Conservation (phyloP, 2,329 filamentous ascomycete genomes). For the Fusarium illudens region DNA sequence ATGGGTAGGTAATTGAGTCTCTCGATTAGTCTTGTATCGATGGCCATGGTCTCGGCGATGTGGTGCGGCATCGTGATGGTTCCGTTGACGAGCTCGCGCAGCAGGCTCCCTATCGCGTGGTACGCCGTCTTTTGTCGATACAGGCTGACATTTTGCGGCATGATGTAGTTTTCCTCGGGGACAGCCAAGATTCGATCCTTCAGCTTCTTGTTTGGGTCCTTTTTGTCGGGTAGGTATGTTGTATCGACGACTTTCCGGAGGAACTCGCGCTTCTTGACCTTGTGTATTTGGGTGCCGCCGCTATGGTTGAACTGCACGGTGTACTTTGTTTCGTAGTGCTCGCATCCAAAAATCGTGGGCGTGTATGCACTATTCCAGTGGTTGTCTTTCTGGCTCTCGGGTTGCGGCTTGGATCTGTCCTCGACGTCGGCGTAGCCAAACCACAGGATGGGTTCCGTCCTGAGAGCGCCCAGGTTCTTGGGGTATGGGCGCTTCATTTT, state of each 20-base stretch:
- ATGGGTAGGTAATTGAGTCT: conserved; percentile 36
- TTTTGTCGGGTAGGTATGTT: conserved; percentile 11
- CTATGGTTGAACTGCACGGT: conserved; percentile 37
- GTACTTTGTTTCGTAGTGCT: conserved; percentile 37
- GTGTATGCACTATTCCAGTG: conserved; percentile 38
- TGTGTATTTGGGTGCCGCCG: conserved; percentile 28
- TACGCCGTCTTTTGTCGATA: conserved; percentile 37
- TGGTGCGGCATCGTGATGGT: conserved; percentile 36
- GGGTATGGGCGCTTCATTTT: conserved; percentile 29
- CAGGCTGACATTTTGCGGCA: conserved; percentile 22
- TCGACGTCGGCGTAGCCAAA: conserved; percentile 38
- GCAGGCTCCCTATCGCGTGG: conserved; percentile 31
- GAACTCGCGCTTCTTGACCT: conserved; percentile 28
- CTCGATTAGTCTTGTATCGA: conserved; percentile 34
- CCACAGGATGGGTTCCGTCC: conserved; percentile 39
- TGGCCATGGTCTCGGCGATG: conserved; percentile 26
- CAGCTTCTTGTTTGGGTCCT: conserved; percentile 27
- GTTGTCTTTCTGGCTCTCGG: conserved; percentile 1
- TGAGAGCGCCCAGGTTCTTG: conserved; percentile 33
- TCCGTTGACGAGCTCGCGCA: conserved; percentile 35
- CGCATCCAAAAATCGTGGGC: conserved; percentile 39
- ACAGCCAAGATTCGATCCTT: conserved; percentile 31
- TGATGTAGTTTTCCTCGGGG: conserved; percentile 32
- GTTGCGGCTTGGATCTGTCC: conserved; percentile 26
- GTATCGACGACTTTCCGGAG: conserved; percentile 34